These are phyloP conservation scores for Dothideomycetidae sp. DNA, from an alignment of 2,329 filamentous ascomycete genomes.

Conservation along the genomic window DNA sequence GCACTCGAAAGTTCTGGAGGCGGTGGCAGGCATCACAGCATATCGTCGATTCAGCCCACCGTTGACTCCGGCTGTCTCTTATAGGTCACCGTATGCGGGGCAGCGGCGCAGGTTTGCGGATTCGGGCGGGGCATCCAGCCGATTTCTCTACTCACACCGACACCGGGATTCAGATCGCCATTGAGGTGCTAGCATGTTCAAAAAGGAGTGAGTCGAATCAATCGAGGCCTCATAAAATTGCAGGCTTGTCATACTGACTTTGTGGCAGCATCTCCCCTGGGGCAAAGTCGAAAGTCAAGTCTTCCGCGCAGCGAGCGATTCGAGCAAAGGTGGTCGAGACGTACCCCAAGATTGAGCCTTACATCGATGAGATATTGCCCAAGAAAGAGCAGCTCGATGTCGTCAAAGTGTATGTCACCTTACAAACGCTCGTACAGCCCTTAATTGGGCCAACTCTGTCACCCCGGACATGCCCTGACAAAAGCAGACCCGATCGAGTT, in stretches of 20 bases:
- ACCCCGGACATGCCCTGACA: too few relatives aligned
- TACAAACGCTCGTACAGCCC: too few relatives aligned
- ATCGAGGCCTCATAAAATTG: not conserved
- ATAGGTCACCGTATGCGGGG: constrained; percentile 4
- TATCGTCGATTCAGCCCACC: too few relatives aligned
- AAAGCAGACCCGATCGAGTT: constrained; percentile 59
- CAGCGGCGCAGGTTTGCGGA: constrained; percentile 7
- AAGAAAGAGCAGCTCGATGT: constrained; percentile 86
- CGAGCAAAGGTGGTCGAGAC: constrained; percentile 68
- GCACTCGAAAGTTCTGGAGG: too few relatives aligned
- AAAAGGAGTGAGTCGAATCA: constrained; percentile 78
- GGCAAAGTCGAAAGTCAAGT: constrained; percentile 93
- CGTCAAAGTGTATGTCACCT: constrained; percentile 65
- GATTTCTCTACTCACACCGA: constrained; percentile 1
- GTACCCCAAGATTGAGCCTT: constrained; percentile 71
- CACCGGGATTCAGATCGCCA: not conserved
- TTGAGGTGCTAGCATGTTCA: constrained; percentile 53
- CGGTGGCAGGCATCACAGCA: too few relatives aligned
- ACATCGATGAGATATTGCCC: constrained; percentile 87
- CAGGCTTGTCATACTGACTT: constrained; percentile 13
- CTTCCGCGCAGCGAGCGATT: constrained; percentile 77
- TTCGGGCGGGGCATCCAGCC: constrained; percentile 11
- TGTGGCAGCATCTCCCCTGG: constrained; percentile 51
- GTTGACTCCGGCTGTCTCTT: too few relatives aligned
- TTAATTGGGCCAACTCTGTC: too few relatives aligned